A percentile compares a stretch with the other conserved stretches of the same genome.
These are phyloP conservation scores for Coemansia sp. DNA, from an alignment of 192 early-diverging fungal genomes.

Conservation along the genomic window DNA sequence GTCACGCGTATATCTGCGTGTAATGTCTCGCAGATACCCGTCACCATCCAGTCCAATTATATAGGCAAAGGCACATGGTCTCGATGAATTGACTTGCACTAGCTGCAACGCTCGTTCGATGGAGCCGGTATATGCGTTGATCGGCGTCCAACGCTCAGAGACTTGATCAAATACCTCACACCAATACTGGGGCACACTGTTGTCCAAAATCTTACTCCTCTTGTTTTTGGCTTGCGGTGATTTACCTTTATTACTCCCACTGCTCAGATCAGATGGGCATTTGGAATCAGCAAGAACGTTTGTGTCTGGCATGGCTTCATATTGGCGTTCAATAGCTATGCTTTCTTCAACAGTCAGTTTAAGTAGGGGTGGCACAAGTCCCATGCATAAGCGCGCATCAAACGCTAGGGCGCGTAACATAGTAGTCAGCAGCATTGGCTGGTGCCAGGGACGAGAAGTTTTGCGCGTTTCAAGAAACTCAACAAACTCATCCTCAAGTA, in stretches of 20 bases:
- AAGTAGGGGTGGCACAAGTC: slow-evolving; percentile 29
- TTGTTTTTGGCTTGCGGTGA: background rate
- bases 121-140: slow-evolving; percentile 26
- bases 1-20: slow-evolving; percentile 36
- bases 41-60: slow-evolving; percentile 23
- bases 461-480: slow-evolving; percentile 15
- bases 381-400: slow-evolving; percentile 35
- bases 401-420: slow-evolving; percentile 39
- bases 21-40: slow-evolving; percentile 31
- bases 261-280: background rate
- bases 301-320: background rate
- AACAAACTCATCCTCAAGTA: slow-evolving; percentile 15
- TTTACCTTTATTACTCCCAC: background rate
- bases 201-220: background rate
- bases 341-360: slow-evolving; percentile 39
- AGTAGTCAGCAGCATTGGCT: slow-evolving; percentile 34
- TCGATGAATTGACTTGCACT: background rate
- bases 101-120: slow-evolving; percentile 24
- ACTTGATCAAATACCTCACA: slow-evolving; percentile 59
- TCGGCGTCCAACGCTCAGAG: slow-evolving; percentile 58
- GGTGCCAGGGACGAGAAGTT: slow-evolving; percentile 36
- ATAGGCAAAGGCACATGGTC: slow-evolving; percentile 15
- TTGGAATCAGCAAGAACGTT: background rate
- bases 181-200: slow-evolving; percentile 58
- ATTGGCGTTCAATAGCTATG: slow-evolving; percentile 13